Percentiles rank a stretch among this genome's conserved stretches.
Evolutionary conservation across 306 rosid species (phyloP).

Genomic region (Cicer pinnatifidum): DNA sequence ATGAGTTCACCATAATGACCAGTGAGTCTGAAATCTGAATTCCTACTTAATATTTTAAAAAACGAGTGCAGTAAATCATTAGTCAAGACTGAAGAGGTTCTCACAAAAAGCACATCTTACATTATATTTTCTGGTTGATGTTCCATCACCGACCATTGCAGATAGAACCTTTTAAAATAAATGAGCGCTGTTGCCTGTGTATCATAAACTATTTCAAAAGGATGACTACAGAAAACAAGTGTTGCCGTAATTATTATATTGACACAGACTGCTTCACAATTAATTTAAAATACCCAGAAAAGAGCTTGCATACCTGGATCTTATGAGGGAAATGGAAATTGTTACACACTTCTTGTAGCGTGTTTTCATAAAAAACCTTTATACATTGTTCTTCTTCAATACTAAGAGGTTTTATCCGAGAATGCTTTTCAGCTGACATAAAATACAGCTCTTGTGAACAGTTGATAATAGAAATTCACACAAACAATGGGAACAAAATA

Average conservation of each 20-base stretch:
- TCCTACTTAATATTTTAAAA: slow-evolving; percentile 25
- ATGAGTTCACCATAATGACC: slow-evolving; percentile 39
- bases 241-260: too few relatives aligned
- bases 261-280: slow-evolving; percentile 35
- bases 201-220: slow-evolving; percentile 35
- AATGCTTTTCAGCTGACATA: slow-evolving; percentile 76
- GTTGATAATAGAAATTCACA: slow-evolving; percentile 15
- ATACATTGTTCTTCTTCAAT: slow-evolving; percentile 55
- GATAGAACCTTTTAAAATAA: slow-evolving; percentile 90
- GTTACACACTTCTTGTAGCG: slow-evolving; percentile 73
- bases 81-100: slow-evolving; percentile 5
- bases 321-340: slow-evolving; percentile 87
- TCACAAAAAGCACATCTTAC: slow-evolving; percentile 59
- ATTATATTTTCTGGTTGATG: slow-evolving; percentile 88
- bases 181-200: slow-evolving; percentile 89
- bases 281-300: slow-evolving; percentile 30
- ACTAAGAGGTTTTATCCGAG: slow-evolving; percentile 70
- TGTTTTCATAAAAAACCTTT: slow-evolving; percentile 54
- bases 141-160: slow-evolving; percentile 94
- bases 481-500: slow-evolving; percentile 21
- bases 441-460: slow-evolving; percentile 41
- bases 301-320: slow-evolving; percentile 67
- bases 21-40: slow-evolving; percentile 28
- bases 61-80: slow-evolving; percentile 18
- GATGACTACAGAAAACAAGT: too few relatives aligned